Conservation (phyloP, 331 rosid species). For the Spiraea crenata region DNA sequence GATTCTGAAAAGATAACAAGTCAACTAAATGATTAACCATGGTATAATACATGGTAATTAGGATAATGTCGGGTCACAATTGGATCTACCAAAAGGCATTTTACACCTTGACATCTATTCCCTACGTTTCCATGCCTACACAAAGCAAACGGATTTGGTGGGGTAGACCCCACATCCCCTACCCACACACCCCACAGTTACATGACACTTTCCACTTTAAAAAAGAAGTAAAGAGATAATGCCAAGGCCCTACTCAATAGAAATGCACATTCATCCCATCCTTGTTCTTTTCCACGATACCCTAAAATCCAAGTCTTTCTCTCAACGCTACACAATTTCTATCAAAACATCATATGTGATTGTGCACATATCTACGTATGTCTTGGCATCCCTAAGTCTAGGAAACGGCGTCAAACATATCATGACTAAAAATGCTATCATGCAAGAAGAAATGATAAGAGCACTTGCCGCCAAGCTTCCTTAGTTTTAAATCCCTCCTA, state of each 20-base stretch:
- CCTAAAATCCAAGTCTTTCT: neutral
- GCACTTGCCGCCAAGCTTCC: too few species aligned
- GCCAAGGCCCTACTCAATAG: neutral
- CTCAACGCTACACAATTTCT: neutral
- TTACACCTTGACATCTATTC: neutral
- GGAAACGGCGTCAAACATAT: neutral
- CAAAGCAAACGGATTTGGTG: constrained; percentile 4
- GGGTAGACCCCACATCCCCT: constrained; percentile 8
- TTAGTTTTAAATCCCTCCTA: too few species aligned
- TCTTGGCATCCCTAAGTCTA: neutral
- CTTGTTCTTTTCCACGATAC: neutral
- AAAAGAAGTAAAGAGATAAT: neutral
- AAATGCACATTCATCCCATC: neutral
- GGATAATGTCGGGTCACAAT: neutral
- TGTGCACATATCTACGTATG: neutral
- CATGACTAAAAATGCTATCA: too few species aligned
- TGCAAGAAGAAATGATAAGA: neutral
- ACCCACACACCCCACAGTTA: neutral
- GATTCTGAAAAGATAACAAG: too few species aligned
- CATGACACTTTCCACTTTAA: neutral
- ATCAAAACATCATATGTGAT: neutral
- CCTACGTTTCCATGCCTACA: neutral
- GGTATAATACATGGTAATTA: neutral
- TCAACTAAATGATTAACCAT: too few species aligned
- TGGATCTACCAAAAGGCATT: neutral